Evolutionary conservation across 2,329 filamentous ascomycete species (phyloP), one percentile per base, ranked within the genome.

Genomic region (Cercospora nicotianae): DNA sequence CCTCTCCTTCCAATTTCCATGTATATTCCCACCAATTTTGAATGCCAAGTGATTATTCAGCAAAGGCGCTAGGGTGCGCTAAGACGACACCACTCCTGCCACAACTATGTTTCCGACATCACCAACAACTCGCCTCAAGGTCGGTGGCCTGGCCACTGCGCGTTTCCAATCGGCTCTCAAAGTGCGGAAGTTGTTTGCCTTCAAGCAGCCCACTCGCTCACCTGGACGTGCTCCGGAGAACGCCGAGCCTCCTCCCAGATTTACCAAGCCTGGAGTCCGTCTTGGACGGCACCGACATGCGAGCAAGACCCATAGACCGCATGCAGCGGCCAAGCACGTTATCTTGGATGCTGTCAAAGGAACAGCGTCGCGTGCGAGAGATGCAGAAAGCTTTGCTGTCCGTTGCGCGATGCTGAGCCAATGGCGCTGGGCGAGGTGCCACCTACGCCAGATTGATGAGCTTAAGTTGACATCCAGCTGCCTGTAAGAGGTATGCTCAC

Each of bases 311-410:
- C 28, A 36, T 36, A 31, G 8, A 18, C 28, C 30, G 13, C 23
- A 13, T 55, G 23, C 55, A 31, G 18, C 9, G 6, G 55, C 55
- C 55, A 59, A 59, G 55, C 55, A 20, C 9, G 16, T 59, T 59
- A 59, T 59, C 55, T 59, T 59, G 55, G 55, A 59, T n/a, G 55
- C 31, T 36, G 55, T 59, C 30, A 58, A 55, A 59, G 28, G 55
- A 31, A n/a, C 2, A 12, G n/a, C 30, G 4, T 59, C 55, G 55
- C 55, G 55, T 59, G 55, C 55, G 31, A 20, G 30, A 23, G 2
- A 31, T 23, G 55, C 18, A 59, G 9, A 33, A 59, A 59, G 55
- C 30, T 59, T 36, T 10, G 16, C 28, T 2, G 18, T 59, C 9
- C 12, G n/a, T 33, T 23, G n/a, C 55, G 30, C 55, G 28, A 59